Percentiles rank a stretch among this genome's conserved stretches.
These are phyloP conservation scores for Posidonia australis DNA, from an alignment of 106 monocot species.

Conservation along the genomic window DNA sequence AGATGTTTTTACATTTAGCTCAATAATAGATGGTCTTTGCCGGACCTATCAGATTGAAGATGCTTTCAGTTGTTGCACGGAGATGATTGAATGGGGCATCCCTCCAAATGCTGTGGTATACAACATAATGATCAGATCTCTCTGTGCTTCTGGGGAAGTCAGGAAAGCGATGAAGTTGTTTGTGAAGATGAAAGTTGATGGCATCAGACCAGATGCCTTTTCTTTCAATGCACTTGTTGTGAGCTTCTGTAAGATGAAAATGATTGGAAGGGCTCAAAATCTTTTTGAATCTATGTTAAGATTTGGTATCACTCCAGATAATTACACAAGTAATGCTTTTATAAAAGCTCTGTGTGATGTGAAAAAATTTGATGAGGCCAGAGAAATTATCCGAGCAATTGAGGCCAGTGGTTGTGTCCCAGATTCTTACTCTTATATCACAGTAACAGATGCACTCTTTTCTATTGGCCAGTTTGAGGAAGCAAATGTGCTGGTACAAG, in stretches of 20 bases:
- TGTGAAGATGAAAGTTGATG: slow-evolving; percentile 49
- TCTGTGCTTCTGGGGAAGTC: slow-evolving; percentile 43
- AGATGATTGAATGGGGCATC: slow-evolving; percentile 83
- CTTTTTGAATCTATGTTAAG: slow-evolving; percentile 71
- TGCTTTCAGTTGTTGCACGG: slow-evolving; percentile 65
- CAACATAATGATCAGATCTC: slow-evolving; percentile 66
- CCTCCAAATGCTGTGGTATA: slow-evolving; percentile 58
- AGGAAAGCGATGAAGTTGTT: slow-evolving; percentile 53
- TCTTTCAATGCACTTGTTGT: slow-evolving; percentile 78
- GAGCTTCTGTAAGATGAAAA: slow-evolving; percentile 60
- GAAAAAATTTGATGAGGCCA: slow-evolving; percentile 45
- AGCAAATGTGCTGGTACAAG: slow-evolving; percentile 24
- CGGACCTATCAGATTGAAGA: slow-evolving; percentile 60
- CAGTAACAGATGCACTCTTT: slow-evolving; percentile 31
- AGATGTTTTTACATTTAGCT: slow-evolving; percentile 74
- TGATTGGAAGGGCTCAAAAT: slow-evolving; percentile 41
- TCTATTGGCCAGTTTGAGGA: slow-evolving; percentile 27
- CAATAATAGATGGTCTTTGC: slow-evolving; percentile 83
- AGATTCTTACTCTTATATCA: slow-evolving; percentile 35
- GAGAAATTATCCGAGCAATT: slow-evolving; percentile 41
- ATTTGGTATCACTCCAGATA: slow-evolving; percentile 65
- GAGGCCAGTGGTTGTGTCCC: slow-evolving; percentile 35
- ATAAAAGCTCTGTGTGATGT: slow-evolving; percentile 52
- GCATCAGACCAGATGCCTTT: slow-evolving; percentile 54
- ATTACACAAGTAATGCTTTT: slow-evolving; percentile 63